These are phyloP conservation scores for Torulaspora indica DNA, from an alignment of 805 yeast genomes.

Conservation along the genomic window DNA sequence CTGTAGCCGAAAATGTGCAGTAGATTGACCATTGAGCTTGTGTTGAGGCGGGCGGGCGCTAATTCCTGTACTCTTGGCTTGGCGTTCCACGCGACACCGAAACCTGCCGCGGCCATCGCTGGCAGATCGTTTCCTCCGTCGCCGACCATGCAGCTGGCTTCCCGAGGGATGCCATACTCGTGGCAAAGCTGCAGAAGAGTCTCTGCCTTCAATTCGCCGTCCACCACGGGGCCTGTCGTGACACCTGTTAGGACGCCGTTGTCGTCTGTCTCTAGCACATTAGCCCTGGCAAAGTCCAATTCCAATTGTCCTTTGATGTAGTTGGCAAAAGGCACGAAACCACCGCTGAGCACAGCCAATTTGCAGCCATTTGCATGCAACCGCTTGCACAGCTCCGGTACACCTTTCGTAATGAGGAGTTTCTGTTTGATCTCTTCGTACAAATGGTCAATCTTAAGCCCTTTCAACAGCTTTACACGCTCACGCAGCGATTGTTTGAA, in stretches of 20 bases:
- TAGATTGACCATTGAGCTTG: slow-evolving; percentile 66
- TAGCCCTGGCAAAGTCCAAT: slow-evolving; percentile 87
- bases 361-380: slow-evolving; percentile 59
- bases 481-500: slow-evolving; percentile 73
- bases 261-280: slow-evolving; percentile 49
- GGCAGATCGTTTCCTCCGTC: slow-evolving; percentile 95
- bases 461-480: slow-evolving; percentile 76
- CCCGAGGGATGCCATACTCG: slow-evolving; percentile 48
- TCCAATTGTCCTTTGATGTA: slow-evolving; percentile 62
- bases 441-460: slow-evolving; percentile 64
- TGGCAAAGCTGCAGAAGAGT: slow-evolving; percentile 58
- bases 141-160: slow-evolving; percentile 75
- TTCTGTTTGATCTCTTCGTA: slow-evolving; percentile 75
- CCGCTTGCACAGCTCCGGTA: slow-evolving; percentile 58
- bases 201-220: slow-evolving; percentile 77
- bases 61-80: slow-evolving; percentile 81
- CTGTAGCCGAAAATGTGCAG: slow-evolving; percentile 75
- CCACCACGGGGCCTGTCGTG: slow-evolving; percentile 76
- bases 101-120: slow-evolving; percentile 90
- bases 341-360: slow-evolving; percentile 90
- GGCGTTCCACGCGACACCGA: slow-evolving; percentile 96
- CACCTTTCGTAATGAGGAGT: slow-evolving; percentile 81
- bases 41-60: slow-evolving; percentile 81
- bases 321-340: slow-evolving; percentile 83
- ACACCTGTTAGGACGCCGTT: slow-evolving; percentile 61